Evolutionary conservation across 805 yeast species (phyloP), one percentile per base, ranked within the genome.

Genomic region (Candida gorgasii): DNA sequence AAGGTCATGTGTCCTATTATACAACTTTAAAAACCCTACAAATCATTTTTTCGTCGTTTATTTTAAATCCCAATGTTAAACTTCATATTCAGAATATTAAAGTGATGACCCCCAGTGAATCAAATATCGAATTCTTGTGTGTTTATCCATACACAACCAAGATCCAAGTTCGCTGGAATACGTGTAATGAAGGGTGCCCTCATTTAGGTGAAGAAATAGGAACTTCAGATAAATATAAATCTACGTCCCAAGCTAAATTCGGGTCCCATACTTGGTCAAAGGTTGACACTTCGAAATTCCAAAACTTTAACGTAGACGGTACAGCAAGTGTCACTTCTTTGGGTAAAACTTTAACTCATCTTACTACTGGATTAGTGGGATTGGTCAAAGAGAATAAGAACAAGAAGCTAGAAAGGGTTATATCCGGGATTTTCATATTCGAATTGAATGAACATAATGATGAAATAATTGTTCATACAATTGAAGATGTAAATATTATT

Each of bases 401-500:
- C 14, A 51, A 53, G 32, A 56, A 58, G 30, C 48, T 68, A 27
- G 76, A 76, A 45, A 49, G 80, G 31, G 62, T 73, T 3, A 57
- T 70, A 4, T 62, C 65, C 41, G 92, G 90, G 1, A 58, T 80
- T 2, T 84, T 84, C 52, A 69, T 82, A 6, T 84, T 84, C 54
- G 90, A 84, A 53, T 65, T 85, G 44, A 78, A 73, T 52, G 72
- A 71, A 17, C 63, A 66, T n/a, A 80, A 82, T 54, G 73, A 76
- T 44, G 57, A 67, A 46, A 76, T 85, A 24, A 35, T 69, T 5
- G 86, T 80, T 4, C 87, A 84, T 54, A 80, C 86, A 2, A 71
- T 85, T 23, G 92, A 85, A 50, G 75, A 81, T 51, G 70, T 85
- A 43, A 83, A 82, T 46, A 67, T 82, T 33, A 60, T 78, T 17